Base-by-base conservation (phyloP, 495 filamentous ascomycete species). In the Tuber umbilicatum region DNA sequence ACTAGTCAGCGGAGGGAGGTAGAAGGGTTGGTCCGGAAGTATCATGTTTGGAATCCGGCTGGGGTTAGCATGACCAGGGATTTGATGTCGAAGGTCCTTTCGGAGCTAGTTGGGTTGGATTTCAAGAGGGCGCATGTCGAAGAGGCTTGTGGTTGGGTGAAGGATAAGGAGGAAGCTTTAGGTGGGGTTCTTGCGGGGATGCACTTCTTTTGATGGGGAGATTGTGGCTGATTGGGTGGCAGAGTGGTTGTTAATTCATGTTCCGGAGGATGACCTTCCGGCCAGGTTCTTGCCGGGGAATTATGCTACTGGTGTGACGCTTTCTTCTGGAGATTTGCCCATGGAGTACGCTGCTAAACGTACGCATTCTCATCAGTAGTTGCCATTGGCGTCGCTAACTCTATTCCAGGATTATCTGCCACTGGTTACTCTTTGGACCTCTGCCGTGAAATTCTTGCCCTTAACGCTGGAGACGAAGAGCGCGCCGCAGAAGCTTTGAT, bases 181-280 rank as follows among this genome's bases (percentile, higher is more conserved):
- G 91, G 92, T 77, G 75, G 74, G 79, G 55, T 14, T 64, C 74
- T 21, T 70, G 45, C 35, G 4, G 17, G n/a, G 71, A 23, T n/a
- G 21, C 27, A 47, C 40, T 71, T 31, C 39, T 50, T 60, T 27
- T 14, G 1, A 60, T 14, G n/a, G 31, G n/a, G 17, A 19, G 45
- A 55, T 50, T 71, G 41, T 35, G 45, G 35, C 67, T 68, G 41
- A 50, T 55, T 39, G 38, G 2, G 19, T 35, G 40, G 31, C 60
- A 80, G 88, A 89, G 79, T 99, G 95, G 95, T 88, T 99, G 31
- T 86, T 99, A 35, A 91, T 98, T 42, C 94, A 99, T 83, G 92
- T 99, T 31, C 96, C 95, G 3, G 95, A 99, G 83, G 96, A 98
- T 82, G 95, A 99, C 82, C 84, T 97, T 2, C 95, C 95, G 0